Conservation (phyloP, 2,329 filamentous ascomycete genomes). For the Drechslerella stenobrocha region DNA sequence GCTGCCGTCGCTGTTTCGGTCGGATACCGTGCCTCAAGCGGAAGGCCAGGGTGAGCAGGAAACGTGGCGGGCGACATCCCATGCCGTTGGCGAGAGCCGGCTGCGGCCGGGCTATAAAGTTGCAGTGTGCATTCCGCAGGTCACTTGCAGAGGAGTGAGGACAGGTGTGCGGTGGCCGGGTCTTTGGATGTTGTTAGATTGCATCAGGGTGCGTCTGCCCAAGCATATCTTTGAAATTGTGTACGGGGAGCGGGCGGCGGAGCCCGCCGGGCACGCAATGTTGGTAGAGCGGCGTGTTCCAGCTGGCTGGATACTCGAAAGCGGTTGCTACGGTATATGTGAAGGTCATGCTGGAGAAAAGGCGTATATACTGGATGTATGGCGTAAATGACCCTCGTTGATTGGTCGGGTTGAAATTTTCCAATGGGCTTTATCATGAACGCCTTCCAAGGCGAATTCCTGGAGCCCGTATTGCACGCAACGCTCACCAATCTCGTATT, state of each 20-base stretch:
- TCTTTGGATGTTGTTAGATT: background rate
- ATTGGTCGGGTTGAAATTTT: too few relatives aligned
- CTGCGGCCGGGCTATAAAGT: background rate
- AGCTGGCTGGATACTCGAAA: background rate
- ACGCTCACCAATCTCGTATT: too few relatives aligned
- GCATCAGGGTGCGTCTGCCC: background rate
- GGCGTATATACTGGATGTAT: background rate
- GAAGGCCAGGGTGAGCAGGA: background rate
- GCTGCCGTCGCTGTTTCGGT: background rate
- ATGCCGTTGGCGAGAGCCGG: background rate
- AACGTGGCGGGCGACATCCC: background rate
- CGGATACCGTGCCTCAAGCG: background rate
- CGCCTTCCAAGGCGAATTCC: too few relatives aligned
- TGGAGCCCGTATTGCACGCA: too few relatives aligned
- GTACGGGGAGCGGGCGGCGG: background rate
- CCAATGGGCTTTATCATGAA: too few relatives aligned
- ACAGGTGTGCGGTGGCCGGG: background rate
- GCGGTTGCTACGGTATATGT: background rate
- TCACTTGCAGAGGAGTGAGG: too few relatives aligned
- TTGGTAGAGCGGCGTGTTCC: background rate
- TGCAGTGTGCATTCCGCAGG: background rate
- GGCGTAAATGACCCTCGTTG: background rate
- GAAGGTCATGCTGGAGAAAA: background rate
- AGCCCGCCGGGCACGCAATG: background rate
- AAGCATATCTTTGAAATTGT: background rate